A percentile compares a stretch with the other conserved stretches of the same genome.
These are phyloP conservation scores for Parachlorella kessleri DNA, from an alignment of 139 green algal species.

Conservation along the genomic window DNA sequence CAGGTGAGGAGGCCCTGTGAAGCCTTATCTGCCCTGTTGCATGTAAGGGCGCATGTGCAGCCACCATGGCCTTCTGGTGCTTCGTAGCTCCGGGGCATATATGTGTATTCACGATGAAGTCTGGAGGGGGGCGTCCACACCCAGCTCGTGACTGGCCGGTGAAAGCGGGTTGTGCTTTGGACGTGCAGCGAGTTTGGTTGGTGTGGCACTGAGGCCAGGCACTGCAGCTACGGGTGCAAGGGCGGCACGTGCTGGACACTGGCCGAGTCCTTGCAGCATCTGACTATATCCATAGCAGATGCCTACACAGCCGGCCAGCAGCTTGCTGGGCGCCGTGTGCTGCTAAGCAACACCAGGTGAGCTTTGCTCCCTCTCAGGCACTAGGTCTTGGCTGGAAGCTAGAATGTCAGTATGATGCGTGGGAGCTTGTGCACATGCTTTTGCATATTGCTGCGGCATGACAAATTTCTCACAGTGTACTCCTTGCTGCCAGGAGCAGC, in stretches of 20 bases:
- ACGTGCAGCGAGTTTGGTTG: not conserved
- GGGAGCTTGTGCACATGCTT: not conserved
- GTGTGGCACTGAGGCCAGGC: not conserved
- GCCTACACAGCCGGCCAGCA: not conserved
- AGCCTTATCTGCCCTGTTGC: not conserved
- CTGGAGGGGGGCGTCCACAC: no score
- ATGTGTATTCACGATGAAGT: no score
- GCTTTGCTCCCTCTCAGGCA: not conserved
- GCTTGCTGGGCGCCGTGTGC: not conserved
- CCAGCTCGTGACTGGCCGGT: not conserved
- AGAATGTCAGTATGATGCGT: not conserved
- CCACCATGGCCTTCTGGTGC: not conserved
- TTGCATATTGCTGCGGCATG: not conserved
- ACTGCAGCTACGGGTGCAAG: not conserved
- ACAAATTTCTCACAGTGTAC: not conserved
- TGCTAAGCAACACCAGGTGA: not conserved
- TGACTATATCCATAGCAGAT: no score
- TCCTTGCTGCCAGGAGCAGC: not conserved
- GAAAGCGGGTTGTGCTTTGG: not conserved
- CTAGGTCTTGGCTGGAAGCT: not conserved
- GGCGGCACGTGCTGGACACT: not conserved
- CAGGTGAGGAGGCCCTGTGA: not conserved
- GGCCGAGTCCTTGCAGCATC: no score
- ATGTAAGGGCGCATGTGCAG: not conserved
- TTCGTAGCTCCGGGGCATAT: not conserved